phyloP scores from a whole-genome alignment of 257 asterid species.

The Solanum ossicruentum region DNA sequence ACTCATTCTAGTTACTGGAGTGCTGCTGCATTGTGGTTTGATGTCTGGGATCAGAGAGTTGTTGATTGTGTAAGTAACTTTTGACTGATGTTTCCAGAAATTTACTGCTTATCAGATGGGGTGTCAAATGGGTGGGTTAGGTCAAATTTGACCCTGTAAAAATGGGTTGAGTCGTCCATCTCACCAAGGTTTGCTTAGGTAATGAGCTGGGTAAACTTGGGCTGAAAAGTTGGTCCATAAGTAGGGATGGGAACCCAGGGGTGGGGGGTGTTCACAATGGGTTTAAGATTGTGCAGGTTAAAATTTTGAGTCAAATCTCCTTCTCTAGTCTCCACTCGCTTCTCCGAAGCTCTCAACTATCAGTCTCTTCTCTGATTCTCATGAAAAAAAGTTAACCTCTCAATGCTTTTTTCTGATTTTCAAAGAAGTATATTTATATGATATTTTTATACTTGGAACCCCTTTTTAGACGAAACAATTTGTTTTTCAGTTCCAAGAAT shows the following conservation, averaged over 20 bases:
- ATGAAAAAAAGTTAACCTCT: background rate
- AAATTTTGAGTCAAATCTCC: background rate
- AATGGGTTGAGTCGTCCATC: background rate
- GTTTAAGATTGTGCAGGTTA: background rate
- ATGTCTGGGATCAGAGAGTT: conserved; percentile 87
- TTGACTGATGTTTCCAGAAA: background rate
- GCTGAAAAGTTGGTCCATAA: background rate
- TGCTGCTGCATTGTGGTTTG: conserved; percentile 94
- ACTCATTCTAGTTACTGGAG: conserved; percentile 80
- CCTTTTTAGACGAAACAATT: background rate
- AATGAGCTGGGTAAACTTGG: background rate
- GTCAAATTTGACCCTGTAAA: background rate
- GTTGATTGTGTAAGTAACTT: conserved; percentile 73
- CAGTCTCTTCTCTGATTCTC: background rate
- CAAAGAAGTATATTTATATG: background rate
- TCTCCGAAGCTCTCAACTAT: background rate
- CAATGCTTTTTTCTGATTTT: background rate
- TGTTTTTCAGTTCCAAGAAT: background rate
- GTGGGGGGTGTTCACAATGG: background rate
- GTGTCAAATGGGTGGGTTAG: background rate
- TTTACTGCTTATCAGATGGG: background rate
- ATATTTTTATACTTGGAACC: background rate
- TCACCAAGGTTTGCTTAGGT: background rate
- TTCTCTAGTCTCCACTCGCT: background rate
- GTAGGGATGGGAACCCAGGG: background rate